Evolutionary conservation across 1,139 yeast genomes (phyloP).

Genomic region (Candida sanyaensis): DNA sequence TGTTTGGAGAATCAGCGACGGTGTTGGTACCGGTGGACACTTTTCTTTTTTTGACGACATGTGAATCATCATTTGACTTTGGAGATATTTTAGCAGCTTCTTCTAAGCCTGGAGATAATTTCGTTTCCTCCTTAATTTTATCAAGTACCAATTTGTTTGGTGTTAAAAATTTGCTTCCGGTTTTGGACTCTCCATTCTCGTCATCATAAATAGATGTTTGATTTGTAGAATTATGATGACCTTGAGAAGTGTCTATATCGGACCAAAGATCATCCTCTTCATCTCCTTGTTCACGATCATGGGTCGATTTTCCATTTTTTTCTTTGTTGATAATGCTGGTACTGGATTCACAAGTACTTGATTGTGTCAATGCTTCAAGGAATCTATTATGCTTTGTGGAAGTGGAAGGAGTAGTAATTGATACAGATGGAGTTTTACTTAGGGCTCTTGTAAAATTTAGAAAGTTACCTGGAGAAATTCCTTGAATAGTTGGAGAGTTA

Average conservation of each 20-base stretch:
- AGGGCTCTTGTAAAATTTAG: slow-evolving; percentile 22
- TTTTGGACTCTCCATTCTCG: slow-evolving; percentile 9
- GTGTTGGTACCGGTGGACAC: slow-evolving; percentile 4
- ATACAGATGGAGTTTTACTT: slow-evolving; percentile 8
- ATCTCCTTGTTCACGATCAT: slow-evolving; percentile 1
- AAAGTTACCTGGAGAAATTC: slow-evolving; percentile 41
- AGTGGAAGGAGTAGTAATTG: not conserved
- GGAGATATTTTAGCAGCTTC: slow-evolving; percentile 7
- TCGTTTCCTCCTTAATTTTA: slow-evolving; percentile 7
- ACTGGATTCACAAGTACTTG: not conserved
- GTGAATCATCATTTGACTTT: not conserved
- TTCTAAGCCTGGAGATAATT: slow-evolving; percentile 11
- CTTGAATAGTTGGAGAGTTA: slow-evolving; percentile 32
- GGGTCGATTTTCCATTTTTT: not conserved
- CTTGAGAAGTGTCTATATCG: slow-evolving; percentile 21
- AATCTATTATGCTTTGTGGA: slow-evolving; percentile 8
- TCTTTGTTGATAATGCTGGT: not conserved
- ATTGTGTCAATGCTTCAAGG: slow-evolving; percentile 10
- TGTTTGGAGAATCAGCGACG: slow-evolving; percentile 35
- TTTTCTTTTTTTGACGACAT: slow-evolving; percentile 10
- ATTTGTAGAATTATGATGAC: slow-evolving; percentile 24
- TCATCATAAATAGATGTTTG: slow-evolving; percentile 33
- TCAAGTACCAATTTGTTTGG: slow-evolving; percentile 27
- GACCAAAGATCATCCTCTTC: slow-evolving; percentile 33
- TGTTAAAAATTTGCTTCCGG: slow-evolving; percentile 26